Percentiles rank a stretch among this genome's conserved stretches.
phyloP scores from a whole-genome alignment of 2,329 filamentous ascomycete species.

The Raffaelea ambrosiae region DNA sequence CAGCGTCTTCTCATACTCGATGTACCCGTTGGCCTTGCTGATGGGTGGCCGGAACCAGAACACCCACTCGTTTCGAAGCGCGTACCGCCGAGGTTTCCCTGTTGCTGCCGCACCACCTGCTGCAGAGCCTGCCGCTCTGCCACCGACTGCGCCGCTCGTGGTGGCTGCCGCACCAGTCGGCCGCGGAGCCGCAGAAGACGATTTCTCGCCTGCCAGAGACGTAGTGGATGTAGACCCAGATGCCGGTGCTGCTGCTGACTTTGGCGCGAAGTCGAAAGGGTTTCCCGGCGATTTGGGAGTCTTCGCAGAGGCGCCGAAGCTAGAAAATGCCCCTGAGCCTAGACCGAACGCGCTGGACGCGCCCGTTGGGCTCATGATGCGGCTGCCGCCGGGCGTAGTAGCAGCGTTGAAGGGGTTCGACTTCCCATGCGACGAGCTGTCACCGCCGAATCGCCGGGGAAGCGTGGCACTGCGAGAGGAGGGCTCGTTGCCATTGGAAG shows the following conservation, averaged over 20 bases:
- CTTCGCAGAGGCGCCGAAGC: conserved; percentile 78
- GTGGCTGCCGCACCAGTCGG: conserved; percentile 13
- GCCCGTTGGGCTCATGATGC: conserved; percentile 64
- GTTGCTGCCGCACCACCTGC: conserved; percentile 23
- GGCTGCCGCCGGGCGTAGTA: conserved; percentile 55
- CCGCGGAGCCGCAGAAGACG: conserved; percentile 40
- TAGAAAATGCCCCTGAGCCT: conserved; percentile 91
- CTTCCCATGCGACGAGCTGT: conserved; percentile 65
- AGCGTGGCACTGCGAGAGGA: conserved; percentile 52
- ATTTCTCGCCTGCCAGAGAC: conserved; percentile 51
- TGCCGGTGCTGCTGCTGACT: conserved; percentile 34
- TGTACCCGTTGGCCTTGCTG: conserved; percentile 78
- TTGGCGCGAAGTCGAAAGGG: conserved; percentile 63
- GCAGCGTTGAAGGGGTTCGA: conserved; percentile 72
- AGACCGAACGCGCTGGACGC: conserved; percentile 88
- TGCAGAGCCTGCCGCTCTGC: conserved; percentile 19
- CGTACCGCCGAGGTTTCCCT: conserved; percentile 29
- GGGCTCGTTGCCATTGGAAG: conserved; percentile 8
- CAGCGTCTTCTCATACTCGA: conserved; percentile 95
- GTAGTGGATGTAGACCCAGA: conserved; percentile 1
- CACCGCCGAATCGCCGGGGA: conserved; percentile 67
- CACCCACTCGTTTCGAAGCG: conserved; percentile 81
- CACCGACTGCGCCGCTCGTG: neutral
- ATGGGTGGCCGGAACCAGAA: conserved; percentile 97
- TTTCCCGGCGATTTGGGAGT: conserved; percentile 79